Percentiles rank a stretch among this genome's conserved stretches.
phyloP scores from a whole-genome alignment of 495 filamentous ascomycete species.

The Aspergillus haitiensis region DNA sequence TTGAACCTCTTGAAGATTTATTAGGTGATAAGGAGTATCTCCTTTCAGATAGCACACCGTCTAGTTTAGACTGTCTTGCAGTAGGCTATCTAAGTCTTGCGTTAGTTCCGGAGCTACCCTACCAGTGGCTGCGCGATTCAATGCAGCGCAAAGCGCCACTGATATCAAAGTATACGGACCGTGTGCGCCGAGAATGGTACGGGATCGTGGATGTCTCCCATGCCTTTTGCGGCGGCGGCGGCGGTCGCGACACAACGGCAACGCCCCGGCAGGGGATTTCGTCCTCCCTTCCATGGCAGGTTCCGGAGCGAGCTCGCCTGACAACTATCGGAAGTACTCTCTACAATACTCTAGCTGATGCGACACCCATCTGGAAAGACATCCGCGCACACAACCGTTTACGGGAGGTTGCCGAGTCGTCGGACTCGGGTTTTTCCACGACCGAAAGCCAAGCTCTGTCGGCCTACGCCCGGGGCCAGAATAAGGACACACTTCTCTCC shows the following conservation, averaged over 20 bases:
- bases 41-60: constrained; percentile 49
- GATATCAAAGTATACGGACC: constrained; percentile 55
- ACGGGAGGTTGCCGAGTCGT: constrained; percentile 32
- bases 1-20: constrained; percentile 65
- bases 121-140: constrained; percentile 66
- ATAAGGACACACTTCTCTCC: constrained; percentile 42
- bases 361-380: constrained; percentile 42
- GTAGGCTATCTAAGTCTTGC: constrained; percentile 76
- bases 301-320: constrained; percentile 36
- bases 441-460: constrained; percentile 31
- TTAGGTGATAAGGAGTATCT: constrained; percentile 58
- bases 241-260: not conserved
- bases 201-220: constrained; percentile 35
- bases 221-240: constrained; percentile 23
- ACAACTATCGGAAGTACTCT: constrained; percentile 40
- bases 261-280: not conserved
- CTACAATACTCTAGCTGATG: constrained; percentile 40
- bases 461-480: constrained; percentile 29
- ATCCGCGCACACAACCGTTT: constrained; percentile 39
- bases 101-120: constrained; percentile 66
- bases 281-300: constrained; percentile 40
- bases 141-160: constrained; percentile 57
- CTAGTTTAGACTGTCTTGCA: constrained; percentile 75
- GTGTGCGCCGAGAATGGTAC: constrained; percentile 44
- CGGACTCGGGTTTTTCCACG: constrained; percentile 28